Evolutionary conservation across 306 rosid genomes (phyloP).

Genomic region (Vachellia pachyceras): DNA sequence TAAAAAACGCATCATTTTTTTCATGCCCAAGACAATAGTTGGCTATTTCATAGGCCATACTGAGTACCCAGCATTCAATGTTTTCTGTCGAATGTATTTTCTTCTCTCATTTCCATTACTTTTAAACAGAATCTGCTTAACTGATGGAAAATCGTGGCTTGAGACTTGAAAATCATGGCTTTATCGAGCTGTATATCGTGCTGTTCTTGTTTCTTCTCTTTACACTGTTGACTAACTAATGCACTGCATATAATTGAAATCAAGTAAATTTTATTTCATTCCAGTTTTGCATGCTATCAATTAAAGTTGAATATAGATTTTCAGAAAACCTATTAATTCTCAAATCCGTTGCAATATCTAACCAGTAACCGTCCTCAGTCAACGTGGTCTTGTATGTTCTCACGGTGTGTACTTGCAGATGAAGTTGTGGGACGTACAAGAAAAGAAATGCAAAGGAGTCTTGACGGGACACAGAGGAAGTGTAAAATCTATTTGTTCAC

Average conservation of each 20-base stretch:
- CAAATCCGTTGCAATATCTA: not conserved
- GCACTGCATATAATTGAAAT: not conserved
- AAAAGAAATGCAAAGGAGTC: conserved; percentile 66
- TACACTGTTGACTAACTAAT: not conserved
- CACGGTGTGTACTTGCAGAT: conserved; percentile 55
- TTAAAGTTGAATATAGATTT: not conserved
- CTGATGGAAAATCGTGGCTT: conserved; percentile 2
- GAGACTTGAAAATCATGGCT: not conserved
- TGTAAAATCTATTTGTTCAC: conserved; percentile 83
- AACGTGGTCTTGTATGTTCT: conserved; percentile 10
- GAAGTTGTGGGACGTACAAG: conserved; percentile 90
- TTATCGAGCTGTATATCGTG: not conserved
- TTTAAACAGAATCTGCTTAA: not conserved
- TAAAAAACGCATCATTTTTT: not conserved
- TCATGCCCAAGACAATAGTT: not conserved
- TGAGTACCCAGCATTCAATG: not conserved
- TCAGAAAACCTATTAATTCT: not conserved
- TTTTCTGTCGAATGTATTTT: not conserved
- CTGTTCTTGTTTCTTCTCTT: not conserved
- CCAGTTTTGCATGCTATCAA: conserved; percentile 5
- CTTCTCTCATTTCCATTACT: not conserved
- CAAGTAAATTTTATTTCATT: not conserved
- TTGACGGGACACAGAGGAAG: conserved; percentile 85
- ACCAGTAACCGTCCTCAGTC: conserved; percentile 3
- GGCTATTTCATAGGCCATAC: conserved; percentile 4